Conservation (phyloP, 306 rosid species). For the Cucumis sativus region DNA sequence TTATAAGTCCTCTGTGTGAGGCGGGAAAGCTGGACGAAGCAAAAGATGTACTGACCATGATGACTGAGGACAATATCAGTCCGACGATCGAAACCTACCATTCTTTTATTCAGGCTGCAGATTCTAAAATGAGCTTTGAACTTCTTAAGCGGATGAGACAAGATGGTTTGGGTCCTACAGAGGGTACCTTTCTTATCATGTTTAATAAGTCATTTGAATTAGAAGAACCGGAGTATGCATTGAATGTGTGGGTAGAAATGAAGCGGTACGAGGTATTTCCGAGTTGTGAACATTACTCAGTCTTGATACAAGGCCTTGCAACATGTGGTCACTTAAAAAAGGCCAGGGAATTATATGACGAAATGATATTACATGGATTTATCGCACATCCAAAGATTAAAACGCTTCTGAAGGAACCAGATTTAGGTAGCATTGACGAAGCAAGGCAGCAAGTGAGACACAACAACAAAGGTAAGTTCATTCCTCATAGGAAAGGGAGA, state of each 20-base stretch:
- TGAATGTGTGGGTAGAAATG: constrained; percentile 62
- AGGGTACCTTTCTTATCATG: constrained; percentile 42
- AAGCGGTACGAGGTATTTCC: constrained; percentile 38
- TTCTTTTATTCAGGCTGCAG: constrained; percentile 56
- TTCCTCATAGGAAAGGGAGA: constrained; percentile 13
- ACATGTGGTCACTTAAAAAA: constrained; percentile 32
- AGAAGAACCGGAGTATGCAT: constrained; percentile 56
- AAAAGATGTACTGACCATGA: constrained; percentile 35
- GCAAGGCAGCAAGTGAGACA: constrained; percentile 17
- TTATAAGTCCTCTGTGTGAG: constrained; percentile 63
- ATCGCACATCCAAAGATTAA: constrained; percentile 51
- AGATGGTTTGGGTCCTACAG: constrained; percentile 48
- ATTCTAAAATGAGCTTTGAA: constrained; percentile 48
- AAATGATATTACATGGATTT: constrained; percentile 49
- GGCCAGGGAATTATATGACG: constrained; percentile 55
- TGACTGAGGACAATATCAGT: constrained; percentile 47
- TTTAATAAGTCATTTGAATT: constrained; percentile 39
- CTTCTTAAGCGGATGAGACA: constrained; percentile 49
- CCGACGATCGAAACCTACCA: constrained; percentile 72
- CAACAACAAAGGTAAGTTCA: constrained; percentile 13
- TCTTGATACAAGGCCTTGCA: constrained; percentile 62
- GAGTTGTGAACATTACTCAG: constrained; percentile 34
- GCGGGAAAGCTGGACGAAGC: constrained; percentile 51
- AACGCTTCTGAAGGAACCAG: constrained; percentile 43
- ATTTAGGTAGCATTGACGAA: constrained; percentile 9